Conservation (phyloP, 73 alveolate species). For the Paramecium bursaria region DNA sequence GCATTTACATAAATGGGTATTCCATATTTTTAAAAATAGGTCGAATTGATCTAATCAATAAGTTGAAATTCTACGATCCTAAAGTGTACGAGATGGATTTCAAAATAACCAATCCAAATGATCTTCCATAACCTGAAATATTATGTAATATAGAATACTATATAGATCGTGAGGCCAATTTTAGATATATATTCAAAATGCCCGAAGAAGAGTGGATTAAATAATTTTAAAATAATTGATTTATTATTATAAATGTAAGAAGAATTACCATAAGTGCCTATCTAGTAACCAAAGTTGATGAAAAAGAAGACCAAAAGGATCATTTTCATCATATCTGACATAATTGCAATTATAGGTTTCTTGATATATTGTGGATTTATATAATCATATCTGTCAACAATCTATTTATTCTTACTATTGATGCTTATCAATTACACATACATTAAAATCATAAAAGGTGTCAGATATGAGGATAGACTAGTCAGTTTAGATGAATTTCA, state of each 20-base stretch:
- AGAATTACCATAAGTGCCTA: too few relatives aligned
- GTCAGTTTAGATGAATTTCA: neutral
- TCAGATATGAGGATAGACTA: conserved; percentile 24
- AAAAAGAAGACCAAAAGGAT: too few relatives aligned
- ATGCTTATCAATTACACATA: conserved; percentile 30
- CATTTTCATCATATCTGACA: neutral
- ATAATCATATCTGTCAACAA: conserved; percentile 34
- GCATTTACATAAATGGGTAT: conserved; percentile 68
- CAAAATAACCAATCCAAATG: conserved; percentile 71
- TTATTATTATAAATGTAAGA: too few relatives aligned
- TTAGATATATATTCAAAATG: conserved; percentile 17
- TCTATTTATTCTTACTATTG: neutral
- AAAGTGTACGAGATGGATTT: conserved; percentile 68
- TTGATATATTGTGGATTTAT: conserved; percentile 38
- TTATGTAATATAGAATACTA: conserved; percentile 22
- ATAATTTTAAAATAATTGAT: neutral
- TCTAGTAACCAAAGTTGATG: neutral
- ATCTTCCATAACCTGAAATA: conserved; percentile 72
- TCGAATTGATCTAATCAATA: conserved; percentile 67
- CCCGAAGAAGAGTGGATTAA: conserved; percentile 50
- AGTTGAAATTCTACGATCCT: conserved; percentile 57
- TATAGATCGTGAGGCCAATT: conserved; percentile 41
- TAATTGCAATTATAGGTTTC: conserved; percentile 22
- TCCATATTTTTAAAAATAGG: neutral
- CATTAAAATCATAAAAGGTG: conserved; percentile 26